Evolutionary conservation across 1,139 yeast genomes (phyloP).

Genomic region (Candida pseudocylindracea): DNA sequence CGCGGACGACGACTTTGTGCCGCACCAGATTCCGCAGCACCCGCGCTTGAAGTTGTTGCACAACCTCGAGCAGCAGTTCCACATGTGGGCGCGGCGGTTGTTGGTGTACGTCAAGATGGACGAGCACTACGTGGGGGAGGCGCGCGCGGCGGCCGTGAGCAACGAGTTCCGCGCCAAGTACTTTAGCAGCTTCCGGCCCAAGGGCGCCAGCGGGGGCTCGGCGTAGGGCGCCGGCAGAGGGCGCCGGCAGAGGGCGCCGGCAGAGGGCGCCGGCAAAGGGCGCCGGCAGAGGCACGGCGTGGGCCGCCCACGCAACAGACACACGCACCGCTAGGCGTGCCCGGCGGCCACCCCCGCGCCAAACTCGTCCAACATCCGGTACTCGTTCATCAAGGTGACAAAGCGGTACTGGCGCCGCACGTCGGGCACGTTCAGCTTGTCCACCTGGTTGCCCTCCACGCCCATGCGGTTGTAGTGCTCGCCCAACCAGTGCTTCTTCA

Average conservation of each 20-base stretch:
- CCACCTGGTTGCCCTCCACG: slow-evolving; percentile 64
- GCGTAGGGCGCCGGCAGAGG: no score
- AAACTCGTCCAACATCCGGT: slow-evolving; percentile 46
- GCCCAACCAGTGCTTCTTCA: slow-evolving; percentile 90
- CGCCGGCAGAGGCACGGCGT: no score
- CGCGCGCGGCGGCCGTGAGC: no score
- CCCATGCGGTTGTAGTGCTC: slow-evolving; percentile 39
- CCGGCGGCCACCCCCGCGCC: neutral
- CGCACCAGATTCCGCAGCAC: slow-evolving; percentile 64
- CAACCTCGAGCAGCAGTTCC: slow-evolving; percentile 69
- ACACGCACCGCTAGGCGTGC: no score
- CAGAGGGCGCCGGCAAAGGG: no score
- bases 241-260: no score
- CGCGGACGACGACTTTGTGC: slow-evolving; percentile 68
- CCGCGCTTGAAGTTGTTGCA: slow-evolving; percentile 45
- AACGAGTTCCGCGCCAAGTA: no score
- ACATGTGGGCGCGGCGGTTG: slow-evolving; percentile 80
- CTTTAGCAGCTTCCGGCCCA: no score
- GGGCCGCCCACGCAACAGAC: no score
- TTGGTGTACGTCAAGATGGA: slow-evolving; percentile 61
- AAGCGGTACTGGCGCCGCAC: slow-evolving; percentile 64
- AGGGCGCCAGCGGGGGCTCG: no score
- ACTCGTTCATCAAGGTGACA: slow-evolving; percentile 63
- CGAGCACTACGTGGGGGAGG: slow-evolving; percentile 11
- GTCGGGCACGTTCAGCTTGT: slow-evolving; percentile 87